Conservation (phyloP, 345 rosid species). For the Theobroma cacao region DNA sequence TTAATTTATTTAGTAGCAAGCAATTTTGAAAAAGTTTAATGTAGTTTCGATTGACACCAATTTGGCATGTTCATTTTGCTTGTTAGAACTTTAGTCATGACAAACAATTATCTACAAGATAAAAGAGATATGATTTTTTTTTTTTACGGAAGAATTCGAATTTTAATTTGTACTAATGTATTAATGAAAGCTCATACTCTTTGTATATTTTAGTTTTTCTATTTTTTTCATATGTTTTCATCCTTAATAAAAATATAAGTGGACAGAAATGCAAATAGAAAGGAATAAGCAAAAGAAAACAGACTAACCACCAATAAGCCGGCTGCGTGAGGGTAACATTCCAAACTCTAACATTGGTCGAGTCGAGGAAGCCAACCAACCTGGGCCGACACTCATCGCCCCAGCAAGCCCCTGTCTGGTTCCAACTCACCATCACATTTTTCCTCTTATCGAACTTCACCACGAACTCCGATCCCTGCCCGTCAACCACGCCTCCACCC, state of each 20-base stretch:
- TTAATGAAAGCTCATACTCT: no score
- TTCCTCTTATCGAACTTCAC: constrained; percentile 56
- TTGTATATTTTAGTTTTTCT: no score
- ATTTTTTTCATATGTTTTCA: no score
- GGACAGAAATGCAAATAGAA: no score
- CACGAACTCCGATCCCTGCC: constrained; percentile 79
- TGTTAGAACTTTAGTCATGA: not conserved
- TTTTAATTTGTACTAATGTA: no score
- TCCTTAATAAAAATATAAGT: no score
- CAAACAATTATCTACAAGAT: not conserved
- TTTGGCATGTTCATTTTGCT: no score
- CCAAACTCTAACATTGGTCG: constrained; percentile 62
- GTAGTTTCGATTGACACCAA: not conserved
- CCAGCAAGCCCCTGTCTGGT: constrained; percentile 67
- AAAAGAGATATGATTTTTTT: not conserved
- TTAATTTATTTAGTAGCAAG: no score
- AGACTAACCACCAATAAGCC: constrained; percentile 92
- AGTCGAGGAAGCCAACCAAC: constrained; percentile 71
- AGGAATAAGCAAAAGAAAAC: not conserved
- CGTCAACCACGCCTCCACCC: constrained; percentile 85
- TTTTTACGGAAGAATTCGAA: no score
- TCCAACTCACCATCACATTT: constrained; percentile 98
- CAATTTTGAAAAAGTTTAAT: no score
- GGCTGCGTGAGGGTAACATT: constrained; percentile 62
- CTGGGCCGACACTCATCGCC: constrained; percentile 92